Base-by-base conservation (phyloP, 352 stramenopile species). In the Blastocystis sp. region DNA sequence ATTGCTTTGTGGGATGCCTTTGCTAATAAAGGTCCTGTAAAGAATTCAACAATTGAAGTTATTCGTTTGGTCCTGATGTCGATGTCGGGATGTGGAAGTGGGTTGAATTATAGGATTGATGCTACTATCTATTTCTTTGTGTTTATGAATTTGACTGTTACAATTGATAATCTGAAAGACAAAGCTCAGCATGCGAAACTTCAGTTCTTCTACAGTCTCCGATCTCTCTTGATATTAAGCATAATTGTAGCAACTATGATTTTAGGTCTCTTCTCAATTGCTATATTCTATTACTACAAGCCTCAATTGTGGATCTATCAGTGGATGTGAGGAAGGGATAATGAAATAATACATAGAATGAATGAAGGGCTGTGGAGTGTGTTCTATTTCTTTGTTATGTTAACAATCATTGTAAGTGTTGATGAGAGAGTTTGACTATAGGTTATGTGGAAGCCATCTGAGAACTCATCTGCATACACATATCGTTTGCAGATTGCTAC, bases 361-460 rank as follows among this genome's bases (percentile, higher is more conserved):
- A 89, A 89, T 42, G 53, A 89, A 15, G 78, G 78, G 11, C 24
- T 89, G 9, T 89, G 78, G 78, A 51, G 44, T 24, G 19, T 89
- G 42, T 89, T 89, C 78, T 89, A 89, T 64, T 35, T 89, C 24
- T 78, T 89, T 35, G 60, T 75, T 15, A 30, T 56, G n/a, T 76
- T 89, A n/a, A 79, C 64, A 57, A 59, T 79, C 60, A n/a, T n/a
- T n/a, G n/a, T n/a, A n/a, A n/a, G n/a, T n/a, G n/a, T n/a, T n/a
- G n/a, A n/a, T n/a, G n/a, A n/a, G n/a, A n/a, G n/a, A n/a, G n/a
- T n/a, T n/a, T n/a, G n/a, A n/a, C n/a, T n/a, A n/a, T n/a, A n/a
- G n/a, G n/a, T n/a, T n/a, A 76, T 89, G 60, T 89, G 78, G 78
- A 30, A 33, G 27, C 78, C 78, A 30, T 66, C 42, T 13, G 78